Percentiles rank a stretch among this genome's conserved stretches.
These are phyloP conservation scores for Komagataella pseudopastoris DNA, from an alignment of 805 yeast genomes.

Conservation along the genomic window DNA sequence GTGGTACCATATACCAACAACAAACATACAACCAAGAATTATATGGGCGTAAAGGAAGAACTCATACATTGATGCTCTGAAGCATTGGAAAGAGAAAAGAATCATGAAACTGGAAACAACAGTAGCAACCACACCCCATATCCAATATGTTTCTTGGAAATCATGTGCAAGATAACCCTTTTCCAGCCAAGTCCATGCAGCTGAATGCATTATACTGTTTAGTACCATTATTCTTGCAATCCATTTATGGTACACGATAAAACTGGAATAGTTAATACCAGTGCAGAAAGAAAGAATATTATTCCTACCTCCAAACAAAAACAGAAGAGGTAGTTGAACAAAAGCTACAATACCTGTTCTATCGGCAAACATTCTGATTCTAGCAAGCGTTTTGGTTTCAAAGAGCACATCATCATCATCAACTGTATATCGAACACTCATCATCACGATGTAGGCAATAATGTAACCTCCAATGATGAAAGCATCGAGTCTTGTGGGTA, in stretches of 20 bases:
- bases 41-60: conserved; percentile 46
- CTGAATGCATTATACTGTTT: conserved; percentile 30
- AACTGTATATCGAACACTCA: conserved; percentile 7
- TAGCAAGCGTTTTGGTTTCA: conserved; percentile 8
- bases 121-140: conserved; percentile 23
- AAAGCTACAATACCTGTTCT: conserved; percentile 38
- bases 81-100: conserved; percentile 32
- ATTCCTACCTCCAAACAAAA: conserved; percentile 50
- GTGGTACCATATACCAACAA: conserved; percentile 47
- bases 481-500: conserved; percentile 21
- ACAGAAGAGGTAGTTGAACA: conserved; percentile 34
- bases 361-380: conserved; percentile 27
- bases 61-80: conserved; percentile 49
- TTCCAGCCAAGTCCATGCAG: conserved; percentile 11
- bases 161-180: conserved; percentile 14
- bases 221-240: conserved; percentile 29
- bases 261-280: conserved; percentile 42
- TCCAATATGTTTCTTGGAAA: conserved; percentile 9
- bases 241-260: conserved; percentile 46
- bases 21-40: conserved; percentile 35
- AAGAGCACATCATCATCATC: conserved; percentile 8
- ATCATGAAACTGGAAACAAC: conserved; percentile 26
- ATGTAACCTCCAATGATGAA: conserved; percentile 14
- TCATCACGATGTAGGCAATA: conserved; percentile 11
- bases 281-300: conserved; percentile 47